Evolutionary conservation across 257 asterid genomes (phyloP), one percentile per base, ranked within the genome.

Genomic region (Nemophila menziesii): DNA sequence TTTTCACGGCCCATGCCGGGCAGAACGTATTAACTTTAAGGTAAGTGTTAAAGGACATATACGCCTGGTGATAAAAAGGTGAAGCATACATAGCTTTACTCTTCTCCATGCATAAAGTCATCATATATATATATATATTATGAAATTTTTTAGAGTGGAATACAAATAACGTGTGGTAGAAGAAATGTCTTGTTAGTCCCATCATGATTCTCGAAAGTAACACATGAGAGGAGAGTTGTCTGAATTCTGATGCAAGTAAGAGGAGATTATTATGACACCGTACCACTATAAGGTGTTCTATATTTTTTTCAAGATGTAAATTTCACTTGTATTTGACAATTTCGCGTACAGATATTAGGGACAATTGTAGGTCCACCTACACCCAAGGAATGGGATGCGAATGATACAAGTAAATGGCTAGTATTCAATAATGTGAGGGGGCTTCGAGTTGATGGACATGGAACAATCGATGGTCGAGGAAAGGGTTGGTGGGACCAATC

Each of bases 401-500:
- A 16, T 26, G 93, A 78, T 36, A 52, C 72, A 9, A 60, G 92
- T 42, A 57, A 57, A 33, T 82, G 94, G 94, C 46, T 82, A 12
- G 69, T 49, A n/a, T 82, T 82, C 42, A 26, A 20, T 34, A 23
- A 51, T 12, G 44, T 82, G 26, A 56, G n/a, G 2, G 82, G 94
- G 37, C 74, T 82, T 4, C 36, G 13, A 1, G 52, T 84, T 2
- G 70, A 61, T 61, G 94, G 92, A 1, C 59, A 46, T 11, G 94
- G 87, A 44, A 27, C 55, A 16, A 46, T 78, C 33, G 73, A 78
- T 36, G 94, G 92, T 1, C 57, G 44, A 10, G 92, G 92, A 26
- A 36, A 60, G 42, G 55, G 50, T 4, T 82, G 94, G 94, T 82
- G 94, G 94, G 78, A 75, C 46, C 94, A 78, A 50, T 78, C 94